Evolutionary conservation across 2,329 filamentous ascomycete genomes (phyloP).

Genomic region (Fusarium brachygibbosum): DNA sequence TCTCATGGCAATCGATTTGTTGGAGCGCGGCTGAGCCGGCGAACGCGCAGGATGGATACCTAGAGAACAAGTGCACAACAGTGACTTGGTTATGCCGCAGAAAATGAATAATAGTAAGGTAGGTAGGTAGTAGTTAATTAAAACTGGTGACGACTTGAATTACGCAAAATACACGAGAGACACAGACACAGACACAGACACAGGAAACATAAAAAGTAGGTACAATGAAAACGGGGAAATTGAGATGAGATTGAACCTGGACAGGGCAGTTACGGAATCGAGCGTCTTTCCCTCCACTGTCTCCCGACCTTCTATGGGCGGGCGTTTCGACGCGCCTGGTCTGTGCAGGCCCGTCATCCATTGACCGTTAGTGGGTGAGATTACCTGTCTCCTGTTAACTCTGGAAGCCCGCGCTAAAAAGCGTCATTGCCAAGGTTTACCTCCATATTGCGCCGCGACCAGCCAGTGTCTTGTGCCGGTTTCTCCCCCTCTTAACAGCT

Average conservation of each 20-base stretch:
- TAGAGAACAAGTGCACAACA: constrained; percentile 1
- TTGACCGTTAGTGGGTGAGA: constrained; percentile 32
- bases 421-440: constrained; percentile 34
- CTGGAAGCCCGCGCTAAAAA: constrained; percentile 38
- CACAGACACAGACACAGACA: constrained; percentile 1
- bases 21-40: constrained; percentile 40
- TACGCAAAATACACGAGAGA: constrained; percentile 16
- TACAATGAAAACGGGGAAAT: constrained; percentile 20
- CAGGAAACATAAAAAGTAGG: background rate
- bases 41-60: constrained; percentile 23
- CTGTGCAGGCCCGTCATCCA: constrained; percentile 39
- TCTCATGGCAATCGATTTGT: constrained; percentile 45
- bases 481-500: constrained; percentile 11
- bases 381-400: constrained; percentile 19
- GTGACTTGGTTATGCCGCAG: background rate
- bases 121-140: background rate
- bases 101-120: background rate
- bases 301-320: constrained; percentile 12
- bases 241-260: constrained; percentile 6
- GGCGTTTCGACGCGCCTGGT: constrained; percentile 36
- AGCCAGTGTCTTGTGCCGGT: constrained; percentile 24
- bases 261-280: background rate
- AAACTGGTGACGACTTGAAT: background rate
- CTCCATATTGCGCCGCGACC: constrained; percentile 8
- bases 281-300: background rate